These are phyloP conservation scores for Fusarium avenaceum DNA, from an alignment of 2,329 filamentous ascomycete genomes.

Conservation along the genomic window DNA sequence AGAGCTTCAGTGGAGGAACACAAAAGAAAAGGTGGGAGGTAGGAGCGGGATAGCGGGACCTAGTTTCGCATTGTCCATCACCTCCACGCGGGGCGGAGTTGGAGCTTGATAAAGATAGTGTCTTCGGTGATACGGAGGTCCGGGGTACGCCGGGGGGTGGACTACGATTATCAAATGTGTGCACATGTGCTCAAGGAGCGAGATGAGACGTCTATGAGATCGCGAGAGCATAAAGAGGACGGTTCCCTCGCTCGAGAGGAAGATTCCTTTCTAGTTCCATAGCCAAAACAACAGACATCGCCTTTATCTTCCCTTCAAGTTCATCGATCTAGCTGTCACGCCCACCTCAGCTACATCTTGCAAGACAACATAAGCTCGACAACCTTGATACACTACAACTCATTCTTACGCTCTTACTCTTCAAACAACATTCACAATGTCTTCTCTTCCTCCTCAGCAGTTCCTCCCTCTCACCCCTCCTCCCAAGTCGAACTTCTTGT, in stretches of 20 bases:
- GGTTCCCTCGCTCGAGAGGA: slow-evolving; percentile 42
- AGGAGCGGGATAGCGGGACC: slow-evolving; percentile 38
- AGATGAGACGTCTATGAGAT: slow-evolving; percentile 31
- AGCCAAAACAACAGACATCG: slow-evolving; percentile 39
- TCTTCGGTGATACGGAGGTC: slow-evolving; percentile 43
- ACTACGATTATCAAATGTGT: slow-evolving; percentile 4
- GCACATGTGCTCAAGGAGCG: slow-evolving; percentile 11
- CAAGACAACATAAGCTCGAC: slow-evolving; percentile 11
- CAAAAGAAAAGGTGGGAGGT: neutral
- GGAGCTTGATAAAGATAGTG: slow-evolving; percentile 1
- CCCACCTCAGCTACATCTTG: slow-evolving; percentile 46
- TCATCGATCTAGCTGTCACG: slow-evolving; percentile 41
- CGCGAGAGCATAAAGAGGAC: slow-evolving; percentile 49
- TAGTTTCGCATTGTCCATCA: slow-evolving; percentile 11
- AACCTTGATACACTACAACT: slow-evolving; percentile 8
- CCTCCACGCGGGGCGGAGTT: slow-evolving; percentile 9
- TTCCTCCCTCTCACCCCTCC: slow-evolving; percentile 47
- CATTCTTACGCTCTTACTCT: neutral
- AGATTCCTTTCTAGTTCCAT: slow-evolving; percentile 21
- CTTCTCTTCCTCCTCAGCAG: slow-evolving; percentile 46
- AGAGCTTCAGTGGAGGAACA: neutral
- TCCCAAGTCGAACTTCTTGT: slow-evolving; percentile 61
- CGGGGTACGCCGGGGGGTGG: slow-evolving; percentile 32
- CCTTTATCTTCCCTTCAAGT: slow-evolving; percentile 19
- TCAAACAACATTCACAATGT: slow-evolving; percentile 40